phyloP scores from a whole-genome alignment of 768 basidiomycete genomes.

The Mycena galopus region DNA sequence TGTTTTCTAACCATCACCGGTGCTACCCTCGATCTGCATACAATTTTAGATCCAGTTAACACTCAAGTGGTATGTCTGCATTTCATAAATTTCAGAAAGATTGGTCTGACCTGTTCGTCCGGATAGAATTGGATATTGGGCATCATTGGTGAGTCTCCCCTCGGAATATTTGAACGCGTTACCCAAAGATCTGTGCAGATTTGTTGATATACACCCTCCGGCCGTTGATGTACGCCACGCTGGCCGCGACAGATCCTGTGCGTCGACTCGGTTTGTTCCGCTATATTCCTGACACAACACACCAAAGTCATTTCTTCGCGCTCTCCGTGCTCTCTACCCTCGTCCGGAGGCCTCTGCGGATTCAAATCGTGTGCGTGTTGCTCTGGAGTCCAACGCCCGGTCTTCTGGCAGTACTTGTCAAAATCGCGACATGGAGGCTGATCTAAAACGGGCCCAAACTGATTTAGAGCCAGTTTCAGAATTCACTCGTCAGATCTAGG shows the following conservation, averaged over 20 bases:
- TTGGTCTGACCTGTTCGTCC: too few relatives aligned
- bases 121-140: slow-evolving; percentile 20
- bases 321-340: slow-evolving; percentile 1
- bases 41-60: background rate
- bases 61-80: background rate
- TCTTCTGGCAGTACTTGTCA: background rate
- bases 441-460: background rate
- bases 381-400: background rate
- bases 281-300: background rate
- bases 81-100: background rate
- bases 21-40: background rate
- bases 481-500: background rate
- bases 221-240: slow-evolving; percentile 6
- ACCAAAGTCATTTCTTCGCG: slow-evolving; percentile 22
- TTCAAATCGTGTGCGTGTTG: background rate
- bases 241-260: slow-evolving; percentile 18
- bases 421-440: background rate
- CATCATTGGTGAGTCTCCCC: background rate
- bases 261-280: background rate
- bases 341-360: background rate
- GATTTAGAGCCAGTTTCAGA: background rate
- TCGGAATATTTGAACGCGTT: too few relatives aligned
- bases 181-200: background rate
- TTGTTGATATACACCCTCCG: slow-evolving; percentile 7
- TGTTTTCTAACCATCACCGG: background rate